Conservation (phyloP, 108 stramenopile species). For the Skeletonema marinoi region DNA sequence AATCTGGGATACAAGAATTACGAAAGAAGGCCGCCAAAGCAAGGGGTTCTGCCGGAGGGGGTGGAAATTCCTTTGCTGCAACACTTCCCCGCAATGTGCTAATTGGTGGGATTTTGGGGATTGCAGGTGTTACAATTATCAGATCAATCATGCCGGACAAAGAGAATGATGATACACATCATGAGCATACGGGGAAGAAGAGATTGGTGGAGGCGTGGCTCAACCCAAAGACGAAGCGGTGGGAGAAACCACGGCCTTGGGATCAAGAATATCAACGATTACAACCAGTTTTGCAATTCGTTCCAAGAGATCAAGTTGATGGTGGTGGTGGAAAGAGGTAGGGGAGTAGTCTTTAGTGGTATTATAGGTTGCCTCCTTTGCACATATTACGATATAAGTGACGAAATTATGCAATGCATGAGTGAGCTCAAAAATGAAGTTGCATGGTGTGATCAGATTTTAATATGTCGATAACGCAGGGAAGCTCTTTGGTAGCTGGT, state of each 20-base stretch:
- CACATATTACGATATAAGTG: no score
- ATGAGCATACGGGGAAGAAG: conserved; percentile 35
- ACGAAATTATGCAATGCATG: no score
- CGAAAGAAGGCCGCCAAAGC: conserved; percentile 6
- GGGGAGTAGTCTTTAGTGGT: neutral
- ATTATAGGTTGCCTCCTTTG: neutral
- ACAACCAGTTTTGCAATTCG: conserved; percentile 62
- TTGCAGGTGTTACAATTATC: conserved; percentile 11
- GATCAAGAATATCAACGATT: conserved; percentile 71
- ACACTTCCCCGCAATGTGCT: conserved; percentile 46
- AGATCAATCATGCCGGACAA: conserved; percentile 6
- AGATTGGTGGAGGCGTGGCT: conserved; percentile 82
- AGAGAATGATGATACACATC: conserved; percentile 19
- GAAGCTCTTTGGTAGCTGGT: no score
- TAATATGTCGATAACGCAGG: no score
- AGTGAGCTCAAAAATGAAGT: no score
- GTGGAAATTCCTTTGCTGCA: conserved; percentile 31
- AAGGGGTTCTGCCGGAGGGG: conserved; percentile 8
- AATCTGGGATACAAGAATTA: conserved; percentile 16
- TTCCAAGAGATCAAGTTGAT: conserved; percentile 71
- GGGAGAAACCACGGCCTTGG: conserved; percentile 87
- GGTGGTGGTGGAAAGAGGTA: conserved; percentile 6
- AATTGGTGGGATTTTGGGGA: conserved; percentile 42
- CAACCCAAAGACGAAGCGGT: conserved; percentile 69
- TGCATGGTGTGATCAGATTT: no score